Evolutionary conservation across 1,284 basidiomycete species (phyloP).

Genomic region (Austroboletus niveus): DNA sequence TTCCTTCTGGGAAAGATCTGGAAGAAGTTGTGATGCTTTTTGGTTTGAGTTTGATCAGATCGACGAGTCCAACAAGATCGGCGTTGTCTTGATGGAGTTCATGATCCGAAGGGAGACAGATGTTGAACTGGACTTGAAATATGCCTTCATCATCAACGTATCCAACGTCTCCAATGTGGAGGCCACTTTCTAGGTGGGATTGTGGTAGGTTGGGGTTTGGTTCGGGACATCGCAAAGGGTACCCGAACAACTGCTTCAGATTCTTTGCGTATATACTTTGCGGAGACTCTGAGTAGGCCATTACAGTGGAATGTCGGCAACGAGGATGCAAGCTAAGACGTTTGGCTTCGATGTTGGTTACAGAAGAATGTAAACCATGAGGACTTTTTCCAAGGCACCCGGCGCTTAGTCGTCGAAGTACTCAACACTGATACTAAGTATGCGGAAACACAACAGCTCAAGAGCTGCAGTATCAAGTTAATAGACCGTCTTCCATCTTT

Average conservation of each 20-base stretch:
- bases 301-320: too few relatives aligned
- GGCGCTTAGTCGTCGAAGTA: too few relatives aligned
- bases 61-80: not conserved
- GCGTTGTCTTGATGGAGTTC: not conserved
- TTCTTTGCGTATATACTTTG: not conserved
- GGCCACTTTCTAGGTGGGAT: not conserved
- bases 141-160: not conserved
- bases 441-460: too few relatives aligned
- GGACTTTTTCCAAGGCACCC: too few relatives aligned
- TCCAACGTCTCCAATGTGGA: constrained; percentile 7
- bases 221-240: constrained; percentile 4
- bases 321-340: too few relatives aligned
- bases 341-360: too few relatives aligned
- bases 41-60: not conserved
- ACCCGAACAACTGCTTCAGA: not conserved
- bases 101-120: not conserved
- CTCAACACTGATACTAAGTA: too few relatives aligned
- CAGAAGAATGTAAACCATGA: too few relatives aligned
- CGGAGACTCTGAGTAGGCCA: too few relatives aligned
- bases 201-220: not conserved
- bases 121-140: constrained; percentile 3
- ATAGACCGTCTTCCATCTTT: too few relatives aligned
- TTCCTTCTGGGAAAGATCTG: not conserved
- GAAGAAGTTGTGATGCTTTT: not conserved
- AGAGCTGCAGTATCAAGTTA: too few relatives aligned